Base-by-base conservation (phyloP, 148 eudicot genomes). In the Diospyros lotus region DNA sequence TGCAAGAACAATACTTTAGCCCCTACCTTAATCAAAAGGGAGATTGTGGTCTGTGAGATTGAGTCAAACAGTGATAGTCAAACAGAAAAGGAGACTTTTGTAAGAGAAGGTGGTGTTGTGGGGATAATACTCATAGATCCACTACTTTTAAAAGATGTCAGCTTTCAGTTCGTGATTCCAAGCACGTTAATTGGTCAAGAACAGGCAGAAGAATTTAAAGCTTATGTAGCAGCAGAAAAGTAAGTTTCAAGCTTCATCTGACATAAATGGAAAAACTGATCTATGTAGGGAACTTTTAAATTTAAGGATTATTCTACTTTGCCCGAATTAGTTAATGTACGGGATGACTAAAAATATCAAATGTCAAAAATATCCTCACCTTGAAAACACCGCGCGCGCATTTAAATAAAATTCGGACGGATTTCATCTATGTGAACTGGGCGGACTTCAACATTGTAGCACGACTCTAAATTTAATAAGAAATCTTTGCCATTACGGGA, bases 111-210 rank as follows among this genome's bases (percentile, higher is more conserved):
- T n/a, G 82, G 84, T 44, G 84, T 82, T 59, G 79, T 73, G 2
- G 87, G 87, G 52, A 69, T 84, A 51, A 73, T 84, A 73, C 68
- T 76, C n/a, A 66, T 84, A 6, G 82, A 84, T 78, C 78, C 87
- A 28, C 28, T 28, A 59, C 17, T 61, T 18, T 73, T 58, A 0
- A 65, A 56, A 79, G 71, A 80, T 46, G 58, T 73, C 51, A 18
- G 38, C 46, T 42, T 69, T n/a, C 84, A 79, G 73, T 73, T 71
- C 64, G 76, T 38, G 61, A 38, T 81, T 54, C 82, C 72, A 15
- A 71, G 17, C 18, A 18, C 74, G 17, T 1, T 69, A 12, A 81
- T 84, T 64, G 75, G 78, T 42, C 77, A 46, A 12, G 73, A 72
- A 79, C 84, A 69, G 59, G 82, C 82, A 53, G 18, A 54, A 58